These are phyloP conservation scores for Encephalitozoon romaleae DNA, from an alignment of 371 early-diverging fungal genomes.

Conservation along the genomic window DNA sequence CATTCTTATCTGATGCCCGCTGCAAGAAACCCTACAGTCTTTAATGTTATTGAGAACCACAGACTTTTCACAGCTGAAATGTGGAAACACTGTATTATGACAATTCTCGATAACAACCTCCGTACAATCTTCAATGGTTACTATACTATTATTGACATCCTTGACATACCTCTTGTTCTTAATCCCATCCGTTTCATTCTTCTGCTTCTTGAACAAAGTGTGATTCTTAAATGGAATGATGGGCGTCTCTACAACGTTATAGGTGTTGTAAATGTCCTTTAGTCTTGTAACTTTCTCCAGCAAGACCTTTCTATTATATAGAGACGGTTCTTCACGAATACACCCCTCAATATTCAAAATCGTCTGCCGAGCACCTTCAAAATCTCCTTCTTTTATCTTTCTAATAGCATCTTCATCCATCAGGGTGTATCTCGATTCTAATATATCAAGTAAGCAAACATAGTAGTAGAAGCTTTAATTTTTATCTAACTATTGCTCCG, in stretches of 20 bases:
- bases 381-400: neutral
- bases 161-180: neutral
- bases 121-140: neutral
- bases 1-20: constrained; percentile 27
- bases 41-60: constrained; percentile 10
- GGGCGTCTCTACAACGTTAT: neutral
- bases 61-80: constrained; percentile 2
- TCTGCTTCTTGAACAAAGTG: neutral
- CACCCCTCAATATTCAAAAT: neutral
- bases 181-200: neutral
- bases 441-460: neutral
- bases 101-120: neutral
- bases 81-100: neutral
- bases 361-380: neutral
- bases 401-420: neutral
- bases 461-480: neutral
- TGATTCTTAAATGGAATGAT: neutral
- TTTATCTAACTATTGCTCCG: neutral
- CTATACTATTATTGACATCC: neutral
- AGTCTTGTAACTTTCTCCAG: neutral
- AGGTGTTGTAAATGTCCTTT: neutral
- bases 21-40: constrained; percentile 22
- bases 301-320: neutral
- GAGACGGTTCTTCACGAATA: neutral
- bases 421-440: neutral